Percentiles rank a stretch among this genome's conserved stretches.
Evolutionary conservation across 768 basidiomycete species (phyloP).

Genomic region (Amanita phalloides): DNA sequence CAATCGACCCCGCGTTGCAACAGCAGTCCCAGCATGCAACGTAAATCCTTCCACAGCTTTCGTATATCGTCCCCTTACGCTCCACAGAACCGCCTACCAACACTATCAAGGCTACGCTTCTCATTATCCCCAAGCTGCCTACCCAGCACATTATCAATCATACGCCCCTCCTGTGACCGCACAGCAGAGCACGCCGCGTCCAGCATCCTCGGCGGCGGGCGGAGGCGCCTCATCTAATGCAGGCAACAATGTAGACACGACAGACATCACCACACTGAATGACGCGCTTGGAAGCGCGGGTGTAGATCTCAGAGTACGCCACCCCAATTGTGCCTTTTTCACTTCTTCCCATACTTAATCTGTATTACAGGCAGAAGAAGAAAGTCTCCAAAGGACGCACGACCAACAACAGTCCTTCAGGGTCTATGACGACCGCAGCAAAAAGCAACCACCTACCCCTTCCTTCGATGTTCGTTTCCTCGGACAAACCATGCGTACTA

Average conservation of each 20-base stretch:
- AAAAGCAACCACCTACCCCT: slow-evolving; percentile 62
- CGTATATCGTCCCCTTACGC: slow-evolving; percentile 9
- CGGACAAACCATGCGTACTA: slow-evolving; percentile 54
- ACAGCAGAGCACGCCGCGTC: slow-evolving; percentile 10
- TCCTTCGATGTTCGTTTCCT: slow-evolving; percentile 61
- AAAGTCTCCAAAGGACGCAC: slow-evolving; percentile 56
- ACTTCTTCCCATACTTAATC: not conserved
- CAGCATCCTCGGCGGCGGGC: slow-evolving; percentile 9
- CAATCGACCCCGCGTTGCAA: slow-evolving; percentile 61
- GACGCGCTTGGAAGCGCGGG: slow-evolving; percentile 83
- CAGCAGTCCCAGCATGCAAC: slow-evolving; percentile 40
- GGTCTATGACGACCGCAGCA: slow-evolving; percentile 65
- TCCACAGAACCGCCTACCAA: slow-evolving; percentile 34
- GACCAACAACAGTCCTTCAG: slow-evolving; percentile 55
- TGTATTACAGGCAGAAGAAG: slow-evolving; percentile 67
- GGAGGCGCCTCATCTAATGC: slow-evolving; percentile 10
- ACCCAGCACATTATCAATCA: slow-evolving; percentile 35
- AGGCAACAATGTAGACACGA: slow-evolving; percentile 35
- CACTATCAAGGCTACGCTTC: slow-evolving; percentile 35
- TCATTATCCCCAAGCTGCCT: slow-evolving; percentile 33
- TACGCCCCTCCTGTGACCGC: slow-evolving; percentile 24
- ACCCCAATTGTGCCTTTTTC: slow-evolving; percentile 3
- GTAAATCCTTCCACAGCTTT: slow-evolving; percentile 18
- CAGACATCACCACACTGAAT: slow-evolving; percentile 70
- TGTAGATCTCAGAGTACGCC: slow-evolving; percentile 66